These are phyloP conservation scores for Citrus unshiu DNA, from an alignment of 345 rosid genomes.

Conservation along the genomic window DNA sequence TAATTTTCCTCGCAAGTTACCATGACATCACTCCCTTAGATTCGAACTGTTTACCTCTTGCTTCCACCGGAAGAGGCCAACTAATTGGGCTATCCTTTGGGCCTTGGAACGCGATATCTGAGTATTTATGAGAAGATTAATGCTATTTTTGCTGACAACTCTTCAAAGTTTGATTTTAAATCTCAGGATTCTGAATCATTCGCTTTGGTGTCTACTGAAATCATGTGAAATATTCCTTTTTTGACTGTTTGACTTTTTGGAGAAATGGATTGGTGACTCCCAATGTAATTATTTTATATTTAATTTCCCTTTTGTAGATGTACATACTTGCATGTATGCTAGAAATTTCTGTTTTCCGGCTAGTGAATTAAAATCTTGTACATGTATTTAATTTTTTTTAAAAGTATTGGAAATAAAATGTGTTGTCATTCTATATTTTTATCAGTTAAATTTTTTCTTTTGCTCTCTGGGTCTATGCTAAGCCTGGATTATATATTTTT, in stretches of 20 bases:
- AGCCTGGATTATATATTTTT: background rate
- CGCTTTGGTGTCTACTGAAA: background rate
- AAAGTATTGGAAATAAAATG: background rate
- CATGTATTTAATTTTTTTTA: background rate
- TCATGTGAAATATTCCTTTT: background rate
- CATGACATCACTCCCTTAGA: too few species aligned
- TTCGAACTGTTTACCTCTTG: too few species aligned
- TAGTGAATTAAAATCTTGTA: background rate
- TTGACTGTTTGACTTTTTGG: background rate
- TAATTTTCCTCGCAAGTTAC: background rate
- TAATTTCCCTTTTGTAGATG: background rate
- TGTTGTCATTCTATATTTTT: background rate
- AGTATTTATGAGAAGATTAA: background rate
- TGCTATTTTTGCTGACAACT: background rate
- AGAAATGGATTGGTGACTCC: background rate
- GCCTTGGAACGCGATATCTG: background rate
- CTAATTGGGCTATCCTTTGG: too few species aligned
- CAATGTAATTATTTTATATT: background rate
- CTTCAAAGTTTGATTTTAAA: background rate
- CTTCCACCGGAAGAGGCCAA: too few species aligned
- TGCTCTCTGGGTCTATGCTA: background rate
- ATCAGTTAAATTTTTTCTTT: background rate
- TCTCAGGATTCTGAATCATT: background rate
- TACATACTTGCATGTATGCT: background rate
- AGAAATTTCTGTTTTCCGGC: background rate